Percentiles rank a stretch among this genome's conserved stretches.
phyloP scores from a whole-genome alignment of 228 moss, liverwort and hornwort species.

The Sphagnum magellanicum region DNA sequence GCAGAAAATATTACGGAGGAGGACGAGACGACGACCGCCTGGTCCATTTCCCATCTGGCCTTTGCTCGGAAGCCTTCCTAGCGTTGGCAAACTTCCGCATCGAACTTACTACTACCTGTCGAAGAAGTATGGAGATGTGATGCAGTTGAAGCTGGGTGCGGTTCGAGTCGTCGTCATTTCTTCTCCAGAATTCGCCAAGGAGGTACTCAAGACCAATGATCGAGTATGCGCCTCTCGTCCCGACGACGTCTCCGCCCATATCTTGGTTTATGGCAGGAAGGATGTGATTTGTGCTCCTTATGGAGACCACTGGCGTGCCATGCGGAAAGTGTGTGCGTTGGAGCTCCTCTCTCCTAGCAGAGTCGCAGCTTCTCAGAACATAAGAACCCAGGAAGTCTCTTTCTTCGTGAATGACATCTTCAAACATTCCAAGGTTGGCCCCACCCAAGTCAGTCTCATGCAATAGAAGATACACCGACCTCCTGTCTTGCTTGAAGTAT shows the following conservation, averaged over 20 bases:
- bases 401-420: not conserved
- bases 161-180: conserved; percentile 23
- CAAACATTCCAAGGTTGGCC: not conserved
- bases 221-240: conserved; percentile 30
- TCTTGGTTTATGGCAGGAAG: conserved; percentile 17
- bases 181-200: conserved; percentile 15
- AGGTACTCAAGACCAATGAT: conserved; percentile 23
- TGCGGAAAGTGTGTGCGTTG: conserved; percentile 30
- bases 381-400: conserved; percentile 16
- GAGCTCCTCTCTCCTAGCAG: conserved; percentile 24
- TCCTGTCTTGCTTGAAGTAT: not conserved
- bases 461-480: too few species aligned
- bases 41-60: conserved; percentile 4
- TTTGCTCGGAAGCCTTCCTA: conserved; percentile 21
- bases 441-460: not conserved
- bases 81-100: conserved; percentile 20
- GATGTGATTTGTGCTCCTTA: conserved; percentile 40
- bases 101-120: conserved; percentile 11
- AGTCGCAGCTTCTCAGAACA: not conserved
- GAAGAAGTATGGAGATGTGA: conserved; percentile 20
- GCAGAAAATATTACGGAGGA: too few species aligned
- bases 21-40: not conserved
- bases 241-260: conserved; percentile 9
- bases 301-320: conserved; percentile 28
- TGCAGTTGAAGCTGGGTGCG: conserved; percentile 24